Percentiles rank a stretch among this genome's conserved stretches.
Conservation (phyloP, 2,329 filamentous ascomycete species). For the Alternaria metachromatica region DNA sequence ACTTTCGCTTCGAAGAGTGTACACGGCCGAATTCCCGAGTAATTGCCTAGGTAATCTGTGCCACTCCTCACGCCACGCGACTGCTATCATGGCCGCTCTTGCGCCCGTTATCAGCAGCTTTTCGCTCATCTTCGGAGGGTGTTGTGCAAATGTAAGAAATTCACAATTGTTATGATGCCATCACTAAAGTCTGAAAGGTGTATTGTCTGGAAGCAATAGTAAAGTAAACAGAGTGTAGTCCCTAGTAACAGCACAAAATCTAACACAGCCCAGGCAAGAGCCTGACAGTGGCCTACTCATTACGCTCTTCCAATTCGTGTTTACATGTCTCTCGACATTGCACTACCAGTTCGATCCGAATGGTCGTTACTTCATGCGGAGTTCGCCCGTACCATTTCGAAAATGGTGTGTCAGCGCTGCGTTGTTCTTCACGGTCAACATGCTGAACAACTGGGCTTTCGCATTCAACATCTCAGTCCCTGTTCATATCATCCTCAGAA, state of each 20-base stretch:
- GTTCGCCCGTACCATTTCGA: constrained; percentile 79
- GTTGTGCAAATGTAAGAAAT: constrained; percentile 81
- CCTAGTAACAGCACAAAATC: neutral
- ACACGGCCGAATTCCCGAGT: neutral
- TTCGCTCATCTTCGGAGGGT: constrained; percentile 90
- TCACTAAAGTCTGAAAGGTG: constrained; percentile 63
- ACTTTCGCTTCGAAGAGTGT: neutral
- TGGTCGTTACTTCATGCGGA: constrained; percentile 74
- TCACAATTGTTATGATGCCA: neutral
- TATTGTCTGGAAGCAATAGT: constrained; percentile 95
- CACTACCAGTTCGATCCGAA: constrained; percentile 57
- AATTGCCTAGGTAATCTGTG: neutral
- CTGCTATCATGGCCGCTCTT: constrained; percentile 39
- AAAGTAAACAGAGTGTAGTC: constrained; percentile 68
- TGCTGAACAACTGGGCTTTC: constrained; percentile 97
- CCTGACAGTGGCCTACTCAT: constrained; percentile 79
- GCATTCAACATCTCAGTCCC: constrained; percentile 96
- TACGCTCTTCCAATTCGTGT: constrained; percentile 59
- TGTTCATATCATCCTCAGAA: constrained; percentile 94
- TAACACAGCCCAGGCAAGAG: constrained; percentile 67
- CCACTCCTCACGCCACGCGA: neutral
- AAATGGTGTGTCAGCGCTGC: constrained; percentile 89
- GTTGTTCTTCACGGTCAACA: constrained; percentile 91
- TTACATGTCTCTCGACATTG: constrained; percentile 68
- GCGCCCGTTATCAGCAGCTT: constrained; percentile 65